Base-by-base conservation (phyloP, 2,329 filamentous ascomycete genomes). In the Ceratocystis destructans region DNA sequence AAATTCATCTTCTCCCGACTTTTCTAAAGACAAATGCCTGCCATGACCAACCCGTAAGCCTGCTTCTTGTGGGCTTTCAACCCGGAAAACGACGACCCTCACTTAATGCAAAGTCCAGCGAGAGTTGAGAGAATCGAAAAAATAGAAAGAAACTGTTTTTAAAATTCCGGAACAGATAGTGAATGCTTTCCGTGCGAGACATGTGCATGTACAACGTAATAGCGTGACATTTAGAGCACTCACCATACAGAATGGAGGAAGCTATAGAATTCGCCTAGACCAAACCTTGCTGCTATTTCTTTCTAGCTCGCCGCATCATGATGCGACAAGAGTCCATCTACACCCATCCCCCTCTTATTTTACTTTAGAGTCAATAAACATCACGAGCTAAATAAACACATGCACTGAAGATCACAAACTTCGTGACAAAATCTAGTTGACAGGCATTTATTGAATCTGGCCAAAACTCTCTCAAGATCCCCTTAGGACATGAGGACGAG, bases 91-190 rank as follows among this genome's bases (percentile, higher is more conserved):
- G 66, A 67, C 55, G 50, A 64, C 62, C 66, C 66, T 67, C 66
- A 67, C 61, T 64, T 67, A 66, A 48, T 62, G 62, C 66, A 67
- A 61, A 64, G 66, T 67, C 66, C 53, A 67, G 62, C 66, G 62
- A 67, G 61, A 61, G 53, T 64, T 67, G 62, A 64, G 66, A 64
- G 53, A 64, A 62, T 67, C 66, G 55, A 64, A 57, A 68, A 65
- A 68, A 68, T 65, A 68, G 64, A 68, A 68, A 65, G 63, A 68
- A 68, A 68, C 65, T 64, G 64, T 65, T 57, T 65, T 65, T 64
- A 68, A 67, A n/a, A n/a, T 17, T 48, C 17, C 8, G 46, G 20
- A 10, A 22, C 31, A 22, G 8, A 53, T 50, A 28, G 37, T 17
- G 41, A 22, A 41, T 45, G 61, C 31, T 25, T 44, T 62, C 44